phyloP scores from a whole-genome alignment of 257 asterid species.

The Penstemon eatonii region DNA sequence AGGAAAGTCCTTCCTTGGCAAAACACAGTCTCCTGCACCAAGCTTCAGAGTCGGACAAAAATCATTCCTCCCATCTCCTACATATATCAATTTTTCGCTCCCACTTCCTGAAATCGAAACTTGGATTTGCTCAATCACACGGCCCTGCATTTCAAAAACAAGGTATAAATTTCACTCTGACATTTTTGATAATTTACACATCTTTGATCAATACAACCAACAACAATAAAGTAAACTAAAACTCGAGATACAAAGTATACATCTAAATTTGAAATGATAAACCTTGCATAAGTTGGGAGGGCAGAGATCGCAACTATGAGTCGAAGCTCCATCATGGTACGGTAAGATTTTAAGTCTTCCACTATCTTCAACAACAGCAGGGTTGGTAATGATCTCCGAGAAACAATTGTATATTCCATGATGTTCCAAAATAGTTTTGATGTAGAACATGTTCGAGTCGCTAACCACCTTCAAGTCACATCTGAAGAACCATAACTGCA shows the following conservation, averaged over 20 bases:
- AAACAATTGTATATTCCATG: slow-evolving; percentile 57
- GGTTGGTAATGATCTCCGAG: slow-evolving; percentile 74
- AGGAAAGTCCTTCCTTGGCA: slow-evolving; percentile 68
- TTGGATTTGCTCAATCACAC: slow-evolving; percentile 50
- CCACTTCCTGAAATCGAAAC: slow-evolving; percentile 31
- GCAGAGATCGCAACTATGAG: slow-evolving; percentile 67
- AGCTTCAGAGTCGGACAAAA: slow-evolving; percentile 82
- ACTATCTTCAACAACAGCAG: slow-evolving; percentile 40
- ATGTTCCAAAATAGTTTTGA: slow-evolving; percentile 67
- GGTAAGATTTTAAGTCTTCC: slow-evolving; percentile 72
- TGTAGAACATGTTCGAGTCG: slow-evolving; percentile 74
- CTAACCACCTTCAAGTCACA: slow-evolving; percentile 85
- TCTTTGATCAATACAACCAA: slow-evolving; percentile 7
- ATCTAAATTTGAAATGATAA: slow-evolving; percentile 3
- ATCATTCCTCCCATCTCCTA: slow-evolving; percentile 81
- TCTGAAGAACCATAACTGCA: slow-evolving; percentile 41
- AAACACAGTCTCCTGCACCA: slow-evolving; percentile 49
- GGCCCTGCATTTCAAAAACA: slow-evolving; percentile 47
- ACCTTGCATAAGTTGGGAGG: slow-evolving; percentile 94
- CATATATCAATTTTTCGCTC: slow-evolving; percentile 49
- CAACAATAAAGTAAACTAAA: neutral
- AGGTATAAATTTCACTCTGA: neutral
- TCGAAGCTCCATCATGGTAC: slow-evolving; percentile 38
- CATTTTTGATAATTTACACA: neutral
- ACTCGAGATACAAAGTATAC: neutral